Percentiles rank a stretch among this genome's conserved stretches.
These are phyloP conservation scores for Carnegiea gigantea DNA, from an alignment of 179 eudicot species.

Conservation along the genomic window DNA sequence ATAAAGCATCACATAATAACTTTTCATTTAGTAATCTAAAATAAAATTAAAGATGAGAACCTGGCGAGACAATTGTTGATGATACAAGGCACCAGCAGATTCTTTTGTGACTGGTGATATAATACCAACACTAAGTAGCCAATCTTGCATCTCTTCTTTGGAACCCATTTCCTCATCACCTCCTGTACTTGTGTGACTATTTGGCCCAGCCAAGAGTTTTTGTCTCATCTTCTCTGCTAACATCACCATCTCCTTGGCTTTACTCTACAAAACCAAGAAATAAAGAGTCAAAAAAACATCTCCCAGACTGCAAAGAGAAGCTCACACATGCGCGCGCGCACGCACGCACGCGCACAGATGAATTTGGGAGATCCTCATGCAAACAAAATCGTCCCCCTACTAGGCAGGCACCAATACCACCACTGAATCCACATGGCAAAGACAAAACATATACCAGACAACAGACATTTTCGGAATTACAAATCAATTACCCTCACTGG, in stretches of 20 bases:
- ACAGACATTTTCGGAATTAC: neutral
- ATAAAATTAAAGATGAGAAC: conserved; percentile 38
- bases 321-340: too few relatives aligned
- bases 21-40: neutral
- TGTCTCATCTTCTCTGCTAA: conserved; percentile 90
- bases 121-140: conserved; percentile 92
- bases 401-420: neutral
- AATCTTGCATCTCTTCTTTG: conserved; percentile 96
- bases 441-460: neutral
- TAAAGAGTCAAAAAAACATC: neutral
- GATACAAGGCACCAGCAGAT: conserved; percentile 96
- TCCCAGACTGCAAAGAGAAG: neutral
- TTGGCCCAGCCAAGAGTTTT: conserved; percentile 75
- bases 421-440: neutral
- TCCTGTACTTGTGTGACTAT: conserved; percentile 43
- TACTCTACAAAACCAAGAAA: conserved; percentile 48
- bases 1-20: neutral
- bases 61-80: conserved; percentile 97
- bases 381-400: neutral
- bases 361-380: neutral
- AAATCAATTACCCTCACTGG: neutral
- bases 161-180: conserved; percentile 84
- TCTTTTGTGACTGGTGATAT: conserved; percentile 95
- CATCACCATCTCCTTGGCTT: conserved; percentile 97
- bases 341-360: neutral